Percentiles rank a stretch among this genome's conserved stretches.
These are phyloP conservation scores for Thielaviopsis euricoi DNA, from an alignment of 2,329 filamentous ascomycete genomes.

Conservation along the genomic window DNA sequence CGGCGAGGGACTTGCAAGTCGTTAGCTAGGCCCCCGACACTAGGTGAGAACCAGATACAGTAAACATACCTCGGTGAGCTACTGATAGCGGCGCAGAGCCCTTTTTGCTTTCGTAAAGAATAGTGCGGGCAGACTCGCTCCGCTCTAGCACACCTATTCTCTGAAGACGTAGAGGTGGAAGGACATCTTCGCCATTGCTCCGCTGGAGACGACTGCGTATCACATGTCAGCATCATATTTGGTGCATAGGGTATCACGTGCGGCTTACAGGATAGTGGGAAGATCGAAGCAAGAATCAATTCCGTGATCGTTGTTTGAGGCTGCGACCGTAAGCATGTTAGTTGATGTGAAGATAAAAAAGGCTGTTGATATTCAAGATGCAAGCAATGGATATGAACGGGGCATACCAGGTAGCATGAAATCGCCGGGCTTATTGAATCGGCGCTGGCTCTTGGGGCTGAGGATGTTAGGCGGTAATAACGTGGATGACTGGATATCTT, in stretches of 20 bases:
- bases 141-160: constrained; percentile 5
- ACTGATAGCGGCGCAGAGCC: constrained; percentile 2
- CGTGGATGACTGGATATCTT: background rate
- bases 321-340: constrained; percentile 3
- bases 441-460: constrained; percentile 3
- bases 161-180: constrained; percentile 5
- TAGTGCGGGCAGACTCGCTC: constrained; percentile 2
- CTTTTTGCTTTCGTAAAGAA: constrained; percentile 8
- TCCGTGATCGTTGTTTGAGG: constrained; percentile 6
- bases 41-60: background rate
- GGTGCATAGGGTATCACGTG: background rate
- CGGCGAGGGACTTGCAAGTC: background rate
- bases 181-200: constrained; percentile 4
- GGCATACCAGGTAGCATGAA: constrained; percentile 10
- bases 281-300: constrained; percentile 9
- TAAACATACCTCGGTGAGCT: constrained; percentile 4
- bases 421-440: constrained; percentile 9
- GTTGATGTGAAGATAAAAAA: background rate
- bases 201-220: constrained; percentile 3
- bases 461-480: constrained; percentile 1
- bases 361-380: background rate
- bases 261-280: constrained; percentile 7
- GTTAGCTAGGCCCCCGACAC: background rate
- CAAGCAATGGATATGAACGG: background rate
- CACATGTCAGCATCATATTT: background rate